These are phyloP conservation scores for Lactarius vividus DNA, from an alignment of 768 basidiomycete species.

Conservation along the genomic window DNA sequence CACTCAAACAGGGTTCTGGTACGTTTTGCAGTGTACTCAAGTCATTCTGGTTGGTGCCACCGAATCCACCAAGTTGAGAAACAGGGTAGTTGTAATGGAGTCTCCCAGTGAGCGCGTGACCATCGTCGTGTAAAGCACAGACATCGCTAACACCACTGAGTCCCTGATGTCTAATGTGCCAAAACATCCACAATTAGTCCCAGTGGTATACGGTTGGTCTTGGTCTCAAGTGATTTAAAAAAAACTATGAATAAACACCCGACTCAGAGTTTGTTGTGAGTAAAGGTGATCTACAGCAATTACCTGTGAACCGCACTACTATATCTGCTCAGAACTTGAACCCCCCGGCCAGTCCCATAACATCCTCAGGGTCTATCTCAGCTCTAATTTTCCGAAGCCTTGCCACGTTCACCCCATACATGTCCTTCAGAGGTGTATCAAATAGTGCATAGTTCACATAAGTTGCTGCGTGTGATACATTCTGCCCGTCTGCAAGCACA, in stretches of 20 bases:
- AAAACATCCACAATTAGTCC: no score
- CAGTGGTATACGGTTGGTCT: no score
- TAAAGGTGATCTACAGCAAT: neutral
- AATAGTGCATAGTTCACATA: conserved; percentile 28
- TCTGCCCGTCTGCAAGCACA: conserved; percentile 28
- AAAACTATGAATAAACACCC: neutral
- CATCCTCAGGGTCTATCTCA: conserved; percentile 25
- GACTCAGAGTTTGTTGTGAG: neutral
- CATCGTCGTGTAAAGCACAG: no score
- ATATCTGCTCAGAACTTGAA: conserved; percentile 21
- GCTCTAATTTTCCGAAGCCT: conserved; percentile 14
- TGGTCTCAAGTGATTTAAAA: no score
- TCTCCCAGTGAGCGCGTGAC: no score
- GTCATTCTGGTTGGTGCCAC: no score
- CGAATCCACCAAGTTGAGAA: no score
- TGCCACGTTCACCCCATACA: conserved; percentile 26
- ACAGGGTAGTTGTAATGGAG: no score
- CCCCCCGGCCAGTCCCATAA: conserved; percentile 30
- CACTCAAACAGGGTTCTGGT: no score
- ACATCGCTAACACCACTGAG: no score
- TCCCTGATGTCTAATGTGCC: no score
- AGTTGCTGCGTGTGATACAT: conserved; percentile 12
- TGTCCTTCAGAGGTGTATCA: conserved; percentile 19
- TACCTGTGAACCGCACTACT: neutral
- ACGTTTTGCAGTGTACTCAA: no score